Evolutionary conservation across 345 rosid species (phyloP).

Genomic region (Mallotus nudiflorus): DNA sequence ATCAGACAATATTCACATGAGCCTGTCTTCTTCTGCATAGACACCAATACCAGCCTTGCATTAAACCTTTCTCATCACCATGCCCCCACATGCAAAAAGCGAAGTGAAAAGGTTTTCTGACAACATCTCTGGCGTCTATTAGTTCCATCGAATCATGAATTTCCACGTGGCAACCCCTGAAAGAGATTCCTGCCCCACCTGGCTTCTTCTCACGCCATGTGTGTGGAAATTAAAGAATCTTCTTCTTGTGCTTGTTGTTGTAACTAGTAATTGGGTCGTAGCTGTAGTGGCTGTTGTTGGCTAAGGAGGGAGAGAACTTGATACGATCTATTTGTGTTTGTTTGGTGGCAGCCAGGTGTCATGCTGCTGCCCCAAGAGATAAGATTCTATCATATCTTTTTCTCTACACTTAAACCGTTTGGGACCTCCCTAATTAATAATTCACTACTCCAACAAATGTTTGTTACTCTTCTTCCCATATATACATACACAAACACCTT

Average conservation of each 20-base stretch:
- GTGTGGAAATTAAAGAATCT: no score
- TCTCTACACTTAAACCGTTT: conserved; percentile 23
- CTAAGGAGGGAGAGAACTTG: not conserved
- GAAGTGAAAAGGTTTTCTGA: conserved; percentile 21
- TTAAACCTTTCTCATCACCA: no score
- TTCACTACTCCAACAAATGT: no score
- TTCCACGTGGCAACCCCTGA: conserved; percentile 17
- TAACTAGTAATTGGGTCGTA: not conserved
- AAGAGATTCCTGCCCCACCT: no score
- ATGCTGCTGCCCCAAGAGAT: conserved; percentile 10
- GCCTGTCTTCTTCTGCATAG: no score
- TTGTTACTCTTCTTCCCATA: no score
- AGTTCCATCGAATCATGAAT: not conserved
- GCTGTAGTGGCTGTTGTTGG: conserved; percentile 18
- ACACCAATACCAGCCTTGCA: no score
- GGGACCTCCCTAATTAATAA: no score
- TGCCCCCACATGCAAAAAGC: conserved; percentile 24
- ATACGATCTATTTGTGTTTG: no score
- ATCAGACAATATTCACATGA: no score
- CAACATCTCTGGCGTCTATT: conserved; percentile 27
- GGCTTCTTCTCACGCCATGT: no score
- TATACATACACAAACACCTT: no score
- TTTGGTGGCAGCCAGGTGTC: conserved; percentile 28
- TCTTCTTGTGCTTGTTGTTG: not conserved
- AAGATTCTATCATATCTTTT: conserved; percentile 37